Percentiles rank a stretch among this genome's conserved stretches.
Evolutionary conservation across 306 rosid species (phyloP).

Genomic region (Inga laurina): DNA sequence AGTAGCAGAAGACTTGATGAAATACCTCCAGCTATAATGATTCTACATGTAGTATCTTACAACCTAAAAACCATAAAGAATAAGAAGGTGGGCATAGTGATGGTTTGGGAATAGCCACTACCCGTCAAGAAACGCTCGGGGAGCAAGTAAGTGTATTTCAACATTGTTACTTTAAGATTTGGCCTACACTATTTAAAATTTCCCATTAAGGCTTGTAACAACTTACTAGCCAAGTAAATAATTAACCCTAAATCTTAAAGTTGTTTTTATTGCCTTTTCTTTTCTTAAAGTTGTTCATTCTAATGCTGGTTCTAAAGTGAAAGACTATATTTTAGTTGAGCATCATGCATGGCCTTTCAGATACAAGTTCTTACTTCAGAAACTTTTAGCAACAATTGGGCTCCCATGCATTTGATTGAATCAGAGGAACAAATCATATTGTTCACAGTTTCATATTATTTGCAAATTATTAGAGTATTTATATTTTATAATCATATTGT

Average conservation of each 20-base stretch:
- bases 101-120: no score
- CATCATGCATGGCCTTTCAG: neutral
- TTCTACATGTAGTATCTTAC: no score
- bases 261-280: neutral
- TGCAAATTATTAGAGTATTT: neutral
- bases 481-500: neutral
- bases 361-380: neutral
- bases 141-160: no score
- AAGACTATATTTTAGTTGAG: conserved; percentile 1
- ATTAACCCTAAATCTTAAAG: neutral
- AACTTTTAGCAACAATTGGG: neutral
- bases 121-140: no score
- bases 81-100: no score
- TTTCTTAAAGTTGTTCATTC: conserved; percentile 31
- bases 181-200: no score
- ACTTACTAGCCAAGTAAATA: no score
- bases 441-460: neutral
- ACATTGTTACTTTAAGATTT: no score
- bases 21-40: no score
- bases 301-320: conserved; percentile 11
- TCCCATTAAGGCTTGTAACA: no score
- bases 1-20: no score
- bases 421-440: neutral
- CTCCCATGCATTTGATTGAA: neutral
- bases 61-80: no score